Base-by-base conservation (phyloP, 805 yeast species). In the Monosporozyma solicola region DNA sequence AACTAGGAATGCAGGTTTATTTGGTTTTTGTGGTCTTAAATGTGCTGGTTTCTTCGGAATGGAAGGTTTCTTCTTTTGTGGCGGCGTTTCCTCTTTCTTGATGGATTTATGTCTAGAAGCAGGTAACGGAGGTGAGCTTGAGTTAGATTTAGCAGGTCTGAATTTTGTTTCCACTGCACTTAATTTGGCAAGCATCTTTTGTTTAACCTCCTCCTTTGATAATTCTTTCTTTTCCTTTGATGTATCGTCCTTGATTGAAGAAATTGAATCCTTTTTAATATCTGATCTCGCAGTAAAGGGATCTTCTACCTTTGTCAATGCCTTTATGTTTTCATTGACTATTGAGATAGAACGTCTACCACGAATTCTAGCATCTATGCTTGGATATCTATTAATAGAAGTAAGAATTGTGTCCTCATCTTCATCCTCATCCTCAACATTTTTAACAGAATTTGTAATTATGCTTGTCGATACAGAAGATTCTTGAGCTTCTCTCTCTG, bases 31-130 rank as follows among this genome's bases (percentile, higher is more conserved):
- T 3, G 68, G 68, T 50, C 59, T 63, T 45, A 61, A 51, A 51
- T 59, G 66, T 7, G 55, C 61, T 1, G 90, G 90, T 58, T 81
- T 83, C 31, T 83, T 82, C 3, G 87, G 85, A 1, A 83, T 80
- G 2, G 67, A 68, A 16, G 68, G 66, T 55, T 62, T 57, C 51
- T 58, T 45, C 59, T 65, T 54, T 13, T 22, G 15, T 39, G 24
- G 25, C 20, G 43, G 10, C 16, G 16, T 22, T 37, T 39, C 54
- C 59, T 48, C 58, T 60, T 50, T 22, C 13, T 24, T 29, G 11
- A 3, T 47, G 6, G 20, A 7, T 41, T n/a, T 46, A 15, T 46
- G 3, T 15, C 39, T 46, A 20, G 20, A 20, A 32, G n/a, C 27
- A 7, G 20, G 16, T 29, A 13, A 13, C 6, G 27, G 9, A 20